Percentiles rank a stretch among this genome's conserved stretches.
Evolutionary conservation across 495 filamentous ascomycete species (phyloP).

Genomic region (Aspergillus sclerotioniger): DNA sequence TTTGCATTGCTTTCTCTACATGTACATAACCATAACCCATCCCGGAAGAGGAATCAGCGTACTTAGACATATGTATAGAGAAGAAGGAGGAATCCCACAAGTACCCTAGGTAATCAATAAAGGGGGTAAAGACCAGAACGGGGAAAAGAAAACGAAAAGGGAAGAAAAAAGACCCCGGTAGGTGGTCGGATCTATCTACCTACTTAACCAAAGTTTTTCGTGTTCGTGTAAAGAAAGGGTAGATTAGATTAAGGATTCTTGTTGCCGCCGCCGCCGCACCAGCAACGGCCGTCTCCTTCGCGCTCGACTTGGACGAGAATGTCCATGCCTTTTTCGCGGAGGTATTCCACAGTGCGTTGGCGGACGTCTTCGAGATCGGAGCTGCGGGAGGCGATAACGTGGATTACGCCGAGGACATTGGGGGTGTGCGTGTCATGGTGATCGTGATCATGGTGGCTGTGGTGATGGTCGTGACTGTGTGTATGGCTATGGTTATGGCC

Average conservation of each 20-base stretch:
- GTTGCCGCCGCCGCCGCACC: slow-evolving; percentile 62
- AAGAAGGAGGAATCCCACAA: background rate
- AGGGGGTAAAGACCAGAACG: background rate
- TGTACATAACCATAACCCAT: background rate
- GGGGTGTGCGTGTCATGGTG: slow-evolving; percentile 37
- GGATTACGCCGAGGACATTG: slow-evolving; percentile 72
- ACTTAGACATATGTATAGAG: slow-evolving; percentile 1
- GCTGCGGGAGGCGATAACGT: slow-evolving; percentile 68
- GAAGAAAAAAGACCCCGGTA: no score
- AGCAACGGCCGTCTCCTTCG: slow-evolving; percentile 73
- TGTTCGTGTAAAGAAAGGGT: background rate
- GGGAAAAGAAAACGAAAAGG: background rate
- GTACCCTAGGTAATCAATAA: background rate
- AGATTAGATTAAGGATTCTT: slow-evolving; percentile 25
- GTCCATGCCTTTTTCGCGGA: slow-evolving; percentile 63
- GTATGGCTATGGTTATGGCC: slow-evolving; percentile 24
- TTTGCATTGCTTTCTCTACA: background rate
- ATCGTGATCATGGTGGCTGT: slow-evolving; percentile 25
- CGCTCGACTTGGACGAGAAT: slow-evolving; percentile 75
- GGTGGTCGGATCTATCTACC: background rate
- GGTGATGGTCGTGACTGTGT: slow-evolving; percentile 21
- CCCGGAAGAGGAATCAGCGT: background rate
- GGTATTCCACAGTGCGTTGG: slow-evolving; percentile 56
- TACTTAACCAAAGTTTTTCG: background rate
- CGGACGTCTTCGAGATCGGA: slow-evolving; percentile 76